Evolutionary conservation across 2,329 filamentous ascomycete species (phyloP).

Genomic region (Botrytis hyacinthi): DNA sequence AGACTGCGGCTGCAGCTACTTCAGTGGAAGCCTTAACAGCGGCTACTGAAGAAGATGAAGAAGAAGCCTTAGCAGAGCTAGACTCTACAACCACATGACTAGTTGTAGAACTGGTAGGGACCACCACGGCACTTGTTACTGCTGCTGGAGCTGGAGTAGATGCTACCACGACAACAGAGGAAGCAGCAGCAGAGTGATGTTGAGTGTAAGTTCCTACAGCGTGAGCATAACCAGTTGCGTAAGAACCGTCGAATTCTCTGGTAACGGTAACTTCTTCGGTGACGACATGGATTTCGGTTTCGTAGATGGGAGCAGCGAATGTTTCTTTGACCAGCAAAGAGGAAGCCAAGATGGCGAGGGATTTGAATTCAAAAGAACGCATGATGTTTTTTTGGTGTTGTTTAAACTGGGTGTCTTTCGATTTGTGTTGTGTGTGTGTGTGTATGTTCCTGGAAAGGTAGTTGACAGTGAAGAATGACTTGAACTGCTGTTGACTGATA

Average conservation of each 20-base stretch:
- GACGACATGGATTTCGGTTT: slow-evolving; percentile 30
- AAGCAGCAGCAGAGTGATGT: slow-evolving; percentile 16
- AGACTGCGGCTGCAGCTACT: slow-evolving; percentile 11
- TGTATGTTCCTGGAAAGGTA: slow-evolving; percentile 7
- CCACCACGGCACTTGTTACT: neutral
- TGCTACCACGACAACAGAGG: slow-evolving; percentile 22
- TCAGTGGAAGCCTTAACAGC: neutral
- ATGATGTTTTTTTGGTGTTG: slow-evolving; percentile 24
- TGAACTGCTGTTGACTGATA: slow-evolving; percentile 1
- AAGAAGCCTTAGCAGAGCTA: slow-evolving; percentile 5
- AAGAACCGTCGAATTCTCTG: slow-evolving; percentile 27
- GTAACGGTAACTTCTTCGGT: slow-evolving; percentile 33
- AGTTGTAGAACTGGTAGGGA: neutral
- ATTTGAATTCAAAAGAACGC: slow-evolving; percentile 33
- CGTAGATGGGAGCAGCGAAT: slow-evolving; percentile 28
- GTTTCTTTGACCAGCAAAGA: slow-evolving; percentile 38
- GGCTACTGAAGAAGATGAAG: slow-evolving; percentile 18
- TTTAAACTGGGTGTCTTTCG: neutral
- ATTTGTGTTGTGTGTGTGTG: neutral
- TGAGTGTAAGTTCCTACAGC: slow-evolving; percentile 28
- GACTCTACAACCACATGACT: neutral
- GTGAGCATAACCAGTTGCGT: slow-evolving; percentile 26
- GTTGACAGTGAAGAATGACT: slow-evolving; percentile 12
- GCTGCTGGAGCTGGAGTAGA: neutral
- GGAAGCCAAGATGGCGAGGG: slow-evolving; percentile 33